Percentiles rank a stretch among this genome's conserved stretches.
phyloP scores from a whole-genome alignment of 1,139 yeast species.

The Williopsis jadinii region DNA sequence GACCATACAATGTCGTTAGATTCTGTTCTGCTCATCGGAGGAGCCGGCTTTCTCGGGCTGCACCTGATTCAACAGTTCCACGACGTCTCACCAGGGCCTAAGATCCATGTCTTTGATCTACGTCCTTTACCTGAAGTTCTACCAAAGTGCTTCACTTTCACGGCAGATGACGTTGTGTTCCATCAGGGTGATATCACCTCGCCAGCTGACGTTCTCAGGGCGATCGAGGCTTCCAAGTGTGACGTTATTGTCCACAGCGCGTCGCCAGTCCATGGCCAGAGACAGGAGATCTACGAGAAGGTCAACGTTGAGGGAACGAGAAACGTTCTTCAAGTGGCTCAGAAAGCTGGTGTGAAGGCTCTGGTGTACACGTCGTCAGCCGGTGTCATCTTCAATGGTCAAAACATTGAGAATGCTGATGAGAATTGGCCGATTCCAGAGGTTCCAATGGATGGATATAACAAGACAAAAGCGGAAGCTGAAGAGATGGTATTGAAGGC shows the following conservation, averaged over 20 bases:
- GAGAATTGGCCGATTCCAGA: conserved; percentile 92
- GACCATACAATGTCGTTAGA: conserved; percentile 23
- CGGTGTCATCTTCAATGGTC: conserved; percentile 94
- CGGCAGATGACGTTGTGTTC: conserved; percentile 46
- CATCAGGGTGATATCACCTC: conserved; percentile 85
- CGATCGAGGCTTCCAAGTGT: conserved; percentile 54
- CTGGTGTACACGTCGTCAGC: conserved; percentile 95
- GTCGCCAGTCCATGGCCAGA: conserved; percentile 88
- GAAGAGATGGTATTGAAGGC: conserved; percentile 76
- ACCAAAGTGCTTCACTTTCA: conserved; percentile 69
- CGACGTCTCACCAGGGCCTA: conserved; percentile 57
- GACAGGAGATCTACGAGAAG: conserved; percentile 71
- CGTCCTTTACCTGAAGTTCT: conserved; percentile 74
- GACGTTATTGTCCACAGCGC: conserved; percentile 91
- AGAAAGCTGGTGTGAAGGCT: conserved; percentile 48
- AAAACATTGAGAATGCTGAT: conserved; percentile 83
- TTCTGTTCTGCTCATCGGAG: conserved; percentile 83
- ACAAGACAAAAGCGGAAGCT: conserved; percentile 90
- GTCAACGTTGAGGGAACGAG: conserved; percentile 90
- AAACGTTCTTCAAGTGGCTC: conserved; percentile 62
- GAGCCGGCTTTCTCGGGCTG: conserved; percentile 90
- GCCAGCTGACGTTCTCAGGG: conserved; percentile 56
- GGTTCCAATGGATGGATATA: conserved; percentile 93
- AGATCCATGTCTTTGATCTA: conserved; percentile 82
- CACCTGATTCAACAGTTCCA: conserved; percentile 84